Evolutionary conservation across 768 basidiomycete genomes (phyloP).

Genomic region (Lyophyllum semitale): DNA sequence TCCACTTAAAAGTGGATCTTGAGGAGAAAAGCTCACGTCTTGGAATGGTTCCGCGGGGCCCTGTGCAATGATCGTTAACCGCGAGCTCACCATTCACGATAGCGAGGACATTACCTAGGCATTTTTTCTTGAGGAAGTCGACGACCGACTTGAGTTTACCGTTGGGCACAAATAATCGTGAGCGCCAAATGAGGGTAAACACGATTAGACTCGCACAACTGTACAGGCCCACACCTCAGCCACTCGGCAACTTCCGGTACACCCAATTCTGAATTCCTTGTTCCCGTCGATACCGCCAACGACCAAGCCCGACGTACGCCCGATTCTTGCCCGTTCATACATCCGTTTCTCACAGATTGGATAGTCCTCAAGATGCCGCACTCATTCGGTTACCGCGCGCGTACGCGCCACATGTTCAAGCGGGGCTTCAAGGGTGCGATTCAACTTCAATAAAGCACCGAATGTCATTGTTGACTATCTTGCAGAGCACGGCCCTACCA

Average conservation of each 20-base stretch:
- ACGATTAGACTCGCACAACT: slow-evolving; percentile 52
- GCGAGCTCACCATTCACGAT: slow-evolving; percentile 7
- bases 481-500: slow-evolving; percentile 85
- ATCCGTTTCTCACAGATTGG: slow-evolving; percentile 19
- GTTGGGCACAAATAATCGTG: slow-evolving; percentile 22
- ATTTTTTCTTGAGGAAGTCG: slow-evolving; percentile 69
- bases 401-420: slow-evolving; percentile 99
- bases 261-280: slow-evolving; percentile 27
- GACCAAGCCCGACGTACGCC: slow-evolving; percentile 54
- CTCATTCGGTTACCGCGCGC: slow-evolving; percentile 99
- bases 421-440: slow-evolving; percentile 92
- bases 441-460: slow-evolving; percentile 1
- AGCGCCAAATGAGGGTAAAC: slow-evolving; percentile 39
- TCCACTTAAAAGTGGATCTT: slow-evolving; percentile 73
- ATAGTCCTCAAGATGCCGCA: slow-evolving; percentile 91
- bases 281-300: slow-evolving; percentile 41
- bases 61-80: slow-evolving; percentile 47
- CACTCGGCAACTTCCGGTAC: slow-evolving; percentile 62
- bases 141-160: slow-evolving; percentile 28
- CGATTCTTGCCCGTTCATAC: slow-evolving; percentile 14
- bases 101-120: slow-evolving; percentile 68
- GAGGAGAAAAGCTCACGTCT: slow-evolving; percentile 80
- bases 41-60: slow-evolving; percentile 90
- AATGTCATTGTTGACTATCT: slow-evolving; percentile 8
- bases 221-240: slow-evolving; percentile 59